Percentiles rank a stretch among this genome's conserved stretches.
Evolutionary conservation across 106 monocot genomes (phyloP).

Genomic region (Phalaenopsis aphrodite): DNA sequence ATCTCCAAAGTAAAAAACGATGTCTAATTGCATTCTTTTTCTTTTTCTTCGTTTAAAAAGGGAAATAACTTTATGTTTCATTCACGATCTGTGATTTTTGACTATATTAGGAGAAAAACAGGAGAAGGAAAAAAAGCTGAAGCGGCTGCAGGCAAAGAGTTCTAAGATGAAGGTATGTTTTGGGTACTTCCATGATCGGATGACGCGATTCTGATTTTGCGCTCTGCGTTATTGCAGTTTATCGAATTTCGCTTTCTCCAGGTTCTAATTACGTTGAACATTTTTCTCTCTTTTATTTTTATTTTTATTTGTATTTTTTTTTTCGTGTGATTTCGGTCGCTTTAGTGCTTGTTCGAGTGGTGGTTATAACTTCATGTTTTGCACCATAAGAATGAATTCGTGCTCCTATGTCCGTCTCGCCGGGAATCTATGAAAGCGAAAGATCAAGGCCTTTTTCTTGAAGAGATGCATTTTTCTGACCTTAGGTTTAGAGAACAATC

Average conservation of each 20-base stretch:
- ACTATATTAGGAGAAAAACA: constrained; percentile 45
- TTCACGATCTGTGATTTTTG: neutral
- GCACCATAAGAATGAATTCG: neutral
- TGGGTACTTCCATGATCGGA: neutral
- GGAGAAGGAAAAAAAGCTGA: constrained; percentile 45
- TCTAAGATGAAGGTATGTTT: constrained; percentile 72
- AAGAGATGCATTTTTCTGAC: too few relatives aligned
- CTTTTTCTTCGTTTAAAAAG: neutral
- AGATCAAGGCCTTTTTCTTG: too few relatives aligned
- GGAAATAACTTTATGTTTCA: neutral
- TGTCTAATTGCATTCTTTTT: neutral
- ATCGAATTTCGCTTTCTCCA: neutral
- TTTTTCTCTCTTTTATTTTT: too few relatives aligned
- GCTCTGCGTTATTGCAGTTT: neutral
- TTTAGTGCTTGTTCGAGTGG: neutral
- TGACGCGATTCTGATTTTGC: neutral
- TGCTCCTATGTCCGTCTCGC: neutral
- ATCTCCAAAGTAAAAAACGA: constrained; percentile 46
- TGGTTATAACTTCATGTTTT: neutral
- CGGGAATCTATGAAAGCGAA: neutral
- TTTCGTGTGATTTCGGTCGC: neutral
- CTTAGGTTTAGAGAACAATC: too few relatives aligned
- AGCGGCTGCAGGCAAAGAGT: constrained; percentile 70
- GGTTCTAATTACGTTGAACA: too few relatives aligned
- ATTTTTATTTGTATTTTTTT: too few relatives aligned